phyloP scores from a whole-genome alignment of 169 alveolate genomes.

The Plasmodium inui region DNA sequence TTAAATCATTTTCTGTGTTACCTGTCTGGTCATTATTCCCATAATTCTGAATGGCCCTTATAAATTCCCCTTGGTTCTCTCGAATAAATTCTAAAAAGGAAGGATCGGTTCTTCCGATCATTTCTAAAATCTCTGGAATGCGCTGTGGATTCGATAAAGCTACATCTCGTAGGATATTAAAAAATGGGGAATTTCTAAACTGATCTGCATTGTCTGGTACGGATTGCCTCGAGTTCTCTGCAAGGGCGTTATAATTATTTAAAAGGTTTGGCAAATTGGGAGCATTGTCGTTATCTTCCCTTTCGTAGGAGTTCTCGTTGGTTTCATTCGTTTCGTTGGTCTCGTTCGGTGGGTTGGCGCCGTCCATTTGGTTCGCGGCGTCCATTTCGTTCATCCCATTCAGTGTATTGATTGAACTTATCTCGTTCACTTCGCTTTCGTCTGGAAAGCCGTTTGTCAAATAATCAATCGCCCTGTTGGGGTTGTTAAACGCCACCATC shows the following conservation, averaged over 20 bases:
- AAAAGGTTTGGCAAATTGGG: constrained; percentile 64
- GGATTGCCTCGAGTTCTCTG: constrained; percentile 8
- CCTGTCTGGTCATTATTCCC: constrained; percentile 31
- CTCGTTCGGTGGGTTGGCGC: not conserved
- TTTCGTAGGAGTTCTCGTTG: constrained; percentile 65
- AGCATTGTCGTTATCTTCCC: constrained; percentile 62
- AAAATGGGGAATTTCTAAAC: constrained; percentile 86
- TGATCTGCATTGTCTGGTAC: constrained; percentile 24
- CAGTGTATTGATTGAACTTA: constrained; percentile 68
- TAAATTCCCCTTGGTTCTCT: constrained; percentile 90
- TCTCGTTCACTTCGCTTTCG: not conserved
- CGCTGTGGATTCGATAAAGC: constrained; percentile 92
- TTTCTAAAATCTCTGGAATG: constrained; percentile 88
- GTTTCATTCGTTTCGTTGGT: not conserved
- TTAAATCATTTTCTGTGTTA: constrained; percentile 16
- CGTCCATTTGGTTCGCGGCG: not conserved
- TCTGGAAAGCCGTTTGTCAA: constrained; percentile 90
- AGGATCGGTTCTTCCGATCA: constrained; percentile 90
- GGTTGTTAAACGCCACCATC: constrained; percentile 95
- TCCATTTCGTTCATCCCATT: constrained; percentile 1
- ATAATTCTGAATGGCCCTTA: constrained; percentile 79
- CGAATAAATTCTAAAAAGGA: constrained; percentile 86
- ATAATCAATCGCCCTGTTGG: constrained; percentile 96
- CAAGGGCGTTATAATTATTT: constrained; percentile 23
- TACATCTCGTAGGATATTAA: constrained; percentile 87